Conservation (phyloP, 148 eudicot genomes). For the Rhododendron ferrugineum region DNA sequence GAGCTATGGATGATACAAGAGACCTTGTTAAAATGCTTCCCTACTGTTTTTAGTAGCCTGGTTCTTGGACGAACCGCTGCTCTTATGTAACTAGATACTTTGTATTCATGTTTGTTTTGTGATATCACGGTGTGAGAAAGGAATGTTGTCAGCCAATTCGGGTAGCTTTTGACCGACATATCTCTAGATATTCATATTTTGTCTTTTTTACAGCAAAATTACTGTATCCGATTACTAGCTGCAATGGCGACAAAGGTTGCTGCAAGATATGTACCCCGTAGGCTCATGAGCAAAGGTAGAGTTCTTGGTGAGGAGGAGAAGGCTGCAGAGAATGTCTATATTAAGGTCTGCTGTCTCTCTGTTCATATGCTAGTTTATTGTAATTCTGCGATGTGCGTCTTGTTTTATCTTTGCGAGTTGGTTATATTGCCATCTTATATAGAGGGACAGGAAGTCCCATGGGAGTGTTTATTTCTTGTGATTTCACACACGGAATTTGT, state of each 20-base stretch:
- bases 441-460: not conserved
- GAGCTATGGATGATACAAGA: not conserved
- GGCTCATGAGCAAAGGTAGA: conserved; percentile 76
- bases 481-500: not conserved
- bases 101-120: not conserved
- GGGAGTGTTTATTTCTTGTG: not conserved
- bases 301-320: conserved; percentile 89
- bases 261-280: conserved; percentile 56
- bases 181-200: not conserved
- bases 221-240: not conserved
- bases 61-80: not conserved
- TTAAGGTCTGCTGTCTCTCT: conserved; percentile 48
- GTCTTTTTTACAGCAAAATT: conserved; percentile 11
- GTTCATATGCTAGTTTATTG: not conserved
- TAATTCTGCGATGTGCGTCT: not conserved
- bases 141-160: not conserved
- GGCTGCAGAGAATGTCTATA: conserved; percentile 97
- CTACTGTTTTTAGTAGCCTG: not conserved
- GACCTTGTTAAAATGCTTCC: not conserved
- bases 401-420: not conserved
- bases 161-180: not conserved
- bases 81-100: not conserved
- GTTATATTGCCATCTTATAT: not conserved
- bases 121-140: not conserved
- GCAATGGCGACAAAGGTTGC: conserved; percentile 73